Base-by-base conservation (phyloP, 2,329 filamentous ascomycete species). In the Rhinocladiella similis region DNA sequence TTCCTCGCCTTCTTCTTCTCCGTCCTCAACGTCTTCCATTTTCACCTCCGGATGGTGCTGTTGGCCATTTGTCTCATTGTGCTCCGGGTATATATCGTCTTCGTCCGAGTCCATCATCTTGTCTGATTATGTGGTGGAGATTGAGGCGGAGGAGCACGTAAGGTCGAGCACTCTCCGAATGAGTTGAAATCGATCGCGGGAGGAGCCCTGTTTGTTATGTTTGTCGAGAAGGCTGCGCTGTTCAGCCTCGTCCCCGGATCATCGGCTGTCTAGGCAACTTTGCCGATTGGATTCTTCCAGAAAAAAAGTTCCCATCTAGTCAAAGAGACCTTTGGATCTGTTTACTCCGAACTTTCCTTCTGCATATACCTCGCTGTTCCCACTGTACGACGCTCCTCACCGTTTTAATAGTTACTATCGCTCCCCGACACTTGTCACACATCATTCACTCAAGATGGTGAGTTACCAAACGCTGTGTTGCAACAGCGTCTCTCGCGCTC, bases 11-110 rank as follows among this genome's bases (percentile, higher is more conserved):
- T 66, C 54, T 47, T 65, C 57, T 54, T 64, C 59, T 39, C 61
- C 55, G 52, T 64, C 61, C 38, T 69, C 66, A 33, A 67, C 65
- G 13, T 66, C 58, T 36, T 65, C 62, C 58, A 70, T 71, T 14
- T 68, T 66, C 13, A 61, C 54, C 41, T 63, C 63, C 41, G 47
- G 42, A 18, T 60, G 53, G 18, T 46, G 46, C 39, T 35, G 33
- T 16, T 56, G 46, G n/a, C 47, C 49, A 25, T 62, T 59, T 20
- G 50, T 35, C 33, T 50, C 54, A 38, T 63, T 54, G 33, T 62
- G 39, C 13, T 62, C 52, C 3, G 59, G 59, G 20, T 63, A 63
- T 38, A 63, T 62, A 53, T 63, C 61, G 47, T 65, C 63, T 22
- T 65, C 63, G 39, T 65, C 63, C 19, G 61, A 59, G 55, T 65